These are phyloP conservation scores for Saccharomyces kudriavzevii DNA, from an alignment of 805 yeast species.

Conservation along the genomic window DNA sequence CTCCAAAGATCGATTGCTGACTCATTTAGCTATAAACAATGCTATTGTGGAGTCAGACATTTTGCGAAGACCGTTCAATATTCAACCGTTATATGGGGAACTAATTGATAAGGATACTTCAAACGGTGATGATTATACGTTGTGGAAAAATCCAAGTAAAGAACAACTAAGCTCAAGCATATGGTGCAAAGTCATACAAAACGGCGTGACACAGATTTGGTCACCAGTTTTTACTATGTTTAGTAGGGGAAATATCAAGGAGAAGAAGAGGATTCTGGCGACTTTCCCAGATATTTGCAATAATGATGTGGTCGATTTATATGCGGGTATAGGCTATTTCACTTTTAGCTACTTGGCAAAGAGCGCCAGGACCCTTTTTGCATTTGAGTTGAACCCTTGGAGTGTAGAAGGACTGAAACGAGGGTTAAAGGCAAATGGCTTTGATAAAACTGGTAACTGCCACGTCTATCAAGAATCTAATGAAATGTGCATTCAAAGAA, in stretches of 20 bases:
- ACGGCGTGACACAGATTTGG: constrained; percentile 74
- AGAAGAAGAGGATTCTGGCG: constrained; percentile 57
- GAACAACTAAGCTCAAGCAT: constrained; percentile 45
- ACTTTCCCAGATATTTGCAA: constrained; percentile 32
- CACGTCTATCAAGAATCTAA: constrained; percentile 59
- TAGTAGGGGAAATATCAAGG: constrained; percentile 78
- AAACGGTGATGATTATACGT: constrained; percentile 1
- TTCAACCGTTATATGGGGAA: constrained; percentile 55
- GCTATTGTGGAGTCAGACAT: constrained; percentile 52
- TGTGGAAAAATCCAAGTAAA: constrained; percentile 32
- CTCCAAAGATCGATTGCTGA: constrained; percentile 21
- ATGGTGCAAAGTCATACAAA: constrained; percentile 67
- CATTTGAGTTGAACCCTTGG: constrained; percentile 87
- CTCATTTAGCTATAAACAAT: constrained; percentile 64
- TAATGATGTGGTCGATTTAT: constrained; percentile 54
- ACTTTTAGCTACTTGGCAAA: constrained; percentile 55
- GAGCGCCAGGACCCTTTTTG: constrained; percentile 45
- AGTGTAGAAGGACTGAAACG: constrained; percentile 60
- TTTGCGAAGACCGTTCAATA: constrained; percentile 57
- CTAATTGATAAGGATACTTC: constrained; percentile 44
- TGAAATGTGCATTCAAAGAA: constrained; percentile 39
- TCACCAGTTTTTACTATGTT: constrained; percentile 83
- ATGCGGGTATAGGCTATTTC: constrained; percentile 83
- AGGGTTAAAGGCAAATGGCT: constrained; percentile 43
- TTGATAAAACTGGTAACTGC: constrained; percentile 22